phyloP scores from a whole-genome alignment of 441 rosid species.

The Mallotus japonicus region DNA sequence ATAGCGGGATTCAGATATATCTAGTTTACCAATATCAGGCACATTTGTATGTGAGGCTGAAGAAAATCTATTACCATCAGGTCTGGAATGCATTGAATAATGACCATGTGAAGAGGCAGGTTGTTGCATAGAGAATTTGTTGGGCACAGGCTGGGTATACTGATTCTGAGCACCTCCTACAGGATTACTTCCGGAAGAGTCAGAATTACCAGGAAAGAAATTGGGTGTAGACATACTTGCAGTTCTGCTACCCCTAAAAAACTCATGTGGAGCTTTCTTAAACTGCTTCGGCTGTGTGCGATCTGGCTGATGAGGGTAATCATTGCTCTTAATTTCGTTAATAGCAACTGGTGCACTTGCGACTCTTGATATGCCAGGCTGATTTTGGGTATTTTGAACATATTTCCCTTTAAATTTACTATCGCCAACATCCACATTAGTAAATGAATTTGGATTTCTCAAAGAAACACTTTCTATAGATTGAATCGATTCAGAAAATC shows the following conservation, averaged over 20 bases:
- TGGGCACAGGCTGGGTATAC: constrained; percentile 38
- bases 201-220: constrained; percentile 36
- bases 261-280: constrained; percentile 83
- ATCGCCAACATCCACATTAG: constrained; percentile 37
- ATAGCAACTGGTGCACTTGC: constrained; percentile 32
- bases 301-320: constrained; percentile 38
- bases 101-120: constrained; percentile 43
- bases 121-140: constrained; percentile 37
- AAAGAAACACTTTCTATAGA: constrained; percentile 26
- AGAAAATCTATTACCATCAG: constrained; percentile 39
- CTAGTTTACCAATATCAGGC: constrained; percentile 55
- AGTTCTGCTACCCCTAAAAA: constrained; percentile 45
- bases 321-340: constrained; percentile 45
- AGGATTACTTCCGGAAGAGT: constrained; percentile 36
- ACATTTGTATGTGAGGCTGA: constrained; percentile 32
- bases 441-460: constrained; percentile 26
- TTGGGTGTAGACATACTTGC: constrained; percentile 36
- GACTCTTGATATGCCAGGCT: constrained; percentile 41
- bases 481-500: constrained; percentile 33
- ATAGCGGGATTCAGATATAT: constrained; percentile 35
- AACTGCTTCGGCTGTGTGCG: constrained; percentile 45
- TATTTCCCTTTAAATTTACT: constrained; percentile 37
- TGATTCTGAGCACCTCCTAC: constrained; percentile 41
- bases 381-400: constrained; percentile 34
- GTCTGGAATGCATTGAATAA: constrained; percentile 41